Evolutionary conservation across 306 rosid genomes (phyloP), one percentile per base, ranked within the genome.

Genomic region (Argentina anserina): DNA sequence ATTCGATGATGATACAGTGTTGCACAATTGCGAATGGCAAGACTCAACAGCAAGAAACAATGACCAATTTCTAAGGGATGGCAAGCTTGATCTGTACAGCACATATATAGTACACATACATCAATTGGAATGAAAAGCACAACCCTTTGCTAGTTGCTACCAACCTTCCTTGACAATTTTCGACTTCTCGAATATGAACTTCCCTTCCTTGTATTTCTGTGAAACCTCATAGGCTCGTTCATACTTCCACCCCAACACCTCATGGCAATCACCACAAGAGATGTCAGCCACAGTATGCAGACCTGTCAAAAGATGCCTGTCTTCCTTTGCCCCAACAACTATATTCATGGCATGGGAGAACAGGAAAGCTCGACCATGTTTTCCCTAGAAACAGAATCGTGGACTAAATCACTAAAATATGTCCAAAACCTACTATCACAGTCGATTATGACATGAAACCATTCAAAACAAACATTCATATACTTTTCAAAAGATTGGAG

Each of bases 191-290:
- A 94, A 86, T 37, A 94, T 91, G 89, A 94, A 94, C 77, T 94
- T 94, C 12, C 98, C 97, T 85, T 94, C 98, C 82, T 94, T 94
- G 84, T 94, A 94, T 90, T 89, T 94, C 89, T 94, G 98, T 4
- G 90, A 84, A 7, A 92, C 87, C 84, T 91, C 97, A 23, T 86
- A 94, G 45, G 98, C 98, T 74, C 88, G 81, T 76, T 83, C 97
- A 61, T 94, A 94, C 81, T 94, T 94, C 98, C 98, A 94, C 21
- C 98, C 98, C 78, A 94, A 76, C 68, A 91, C 88, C 90, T 84
- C 94, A 17, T 77, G 90, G 84, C 98, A 94, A 81, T 91, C 97
- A 14, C 86, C 84, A 64, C 98, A 94, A 60, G 77, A 81, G 65
- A 94, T 78, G 78, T 94, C 98, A 31, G 97, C 95, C 69, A 94